Evolutionary conservation across 768 basidiomycete genomes (phyloP), one percentile per base, ranked within the genome.

Genomic region (Collybia sp.): DNA sequence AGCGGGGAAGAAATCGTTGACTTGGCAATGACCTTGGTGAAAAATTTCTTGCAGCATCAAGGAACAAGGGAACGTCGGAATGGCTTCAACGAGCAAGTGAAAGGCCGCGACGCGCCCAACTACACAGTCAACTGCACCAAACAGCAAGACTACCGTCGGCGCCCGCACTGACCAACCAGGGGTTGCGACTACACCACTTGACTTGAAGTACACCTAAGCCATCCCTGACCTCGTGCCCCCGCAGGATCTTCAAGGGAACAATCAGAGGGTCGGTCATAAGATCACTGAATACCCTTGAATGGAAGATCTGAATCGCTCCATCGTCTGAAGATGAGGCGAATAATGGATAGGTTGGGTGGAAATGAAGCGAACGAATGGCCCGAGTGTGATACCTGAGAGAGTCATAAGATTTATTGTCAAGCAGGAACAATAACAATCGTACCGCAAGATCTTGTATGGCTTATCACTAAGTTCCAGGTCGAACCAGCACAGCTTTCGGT

Each of bases 401-500:
- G 30, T 42, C 19, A 18, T 31, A 47, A 51, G 37, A 55, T 44
- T 34, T 35, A 16, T 19, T 42, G 30, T 51, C 39, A 45, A 51
- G 33, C 18, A 46, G 39, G 37, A 32, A 47, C 48, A 43, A 48
- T 34, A 34, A 38, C 20, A 43, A 33, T 65, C 76, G 54, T 64
- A 91, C 93, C 92, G 81, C 56, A 99, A 70, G 45, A 96, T 82
- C 69, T 96, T 97, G 77, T 95, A 99, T 1, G 96, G 96, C 64
- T 95, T 96, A 52, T 90, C 87, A 55, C 87, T 91, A 45, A 99
- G 81, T 59, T 98, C 96, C 53, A 99, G 73, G 70, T 99, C 96
- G 65, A 98, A 98, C 96, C 96, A 99, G 64, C 93, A 94, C 12
- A 99, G 70, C 64, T 97, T 96, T 55, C 89, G 85, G 70, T 99